Conservation (phyloP, 306 rosid genomes). For the Cercis canadensis region DNA sequence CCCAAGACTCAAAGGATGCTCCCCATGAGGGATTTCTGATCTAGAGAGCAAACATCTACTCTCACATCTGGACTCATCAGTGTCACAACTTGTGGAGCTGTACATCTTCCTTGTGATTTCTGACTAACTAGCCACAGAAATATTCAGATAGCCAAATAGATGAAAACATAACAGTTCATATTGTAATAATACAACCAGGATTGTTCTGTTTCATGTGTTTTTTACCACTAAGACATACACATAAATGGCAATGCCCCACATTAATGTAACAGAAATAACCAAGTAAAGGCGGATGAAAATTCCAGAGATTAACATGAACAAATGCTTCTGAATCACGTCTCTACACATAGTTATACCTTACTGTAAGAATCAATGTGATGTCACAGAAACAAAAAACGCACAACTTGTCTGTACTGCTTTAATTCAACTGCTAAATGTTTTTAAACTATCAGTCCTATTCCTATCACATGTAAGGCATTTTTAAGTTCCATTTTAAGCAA, state of each 20-base stretch:
- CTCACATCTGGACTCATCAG: slow-evolving; percentile 61
- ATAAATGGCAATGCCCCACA: slow-evolving; percentile 8
- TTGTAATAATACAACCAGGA: slow-evolving; percentile 21
- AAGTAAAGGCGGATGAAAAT: slow-evolving; percentile 5
- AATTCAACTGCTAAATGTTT: slow-evolving; percentile 12
- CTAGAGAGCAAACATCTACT: slow-evolving; percentile 78
- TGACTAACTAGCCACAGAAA: slow-evolving; percentile 98
- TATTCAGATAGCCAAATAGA: slow-evolving; percentile 71
- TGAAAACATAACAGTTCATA: slow-evolving; percentile 16
- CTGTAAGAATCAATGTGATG: slow-evolving; percentile 16
- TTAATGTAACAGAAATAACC: slow-evolving; percentile 13
- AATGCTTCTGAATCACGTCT: neutral
- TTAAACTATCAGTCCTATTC: neutral
- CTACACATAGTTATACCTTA: slow-evolving; percentile 12
- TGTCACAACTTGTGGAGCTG: slow-evolving; percentile 56
- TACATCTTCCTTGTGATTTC: slow-evolving; percentile 88
- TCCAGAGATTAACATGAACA: neutral
- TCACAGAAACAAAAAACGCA: neutral
- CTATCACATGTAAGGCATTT: slow-evolving; percentile 7
- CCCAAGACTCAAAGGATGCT: slow-evolving; percentile 99
- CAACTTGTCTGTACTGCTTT: neutral
- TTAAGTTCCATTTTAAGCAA: neutral
- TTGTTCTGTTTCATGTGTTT: neutral
- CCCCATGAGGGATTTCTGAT: slow-evolving; percentile 89
- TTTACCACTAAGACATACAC: slow-evolving; percentile 4